phyloP scores from a whole-genome alignment of 331 rosid genomes.

The Quercus lobata region DNA sequence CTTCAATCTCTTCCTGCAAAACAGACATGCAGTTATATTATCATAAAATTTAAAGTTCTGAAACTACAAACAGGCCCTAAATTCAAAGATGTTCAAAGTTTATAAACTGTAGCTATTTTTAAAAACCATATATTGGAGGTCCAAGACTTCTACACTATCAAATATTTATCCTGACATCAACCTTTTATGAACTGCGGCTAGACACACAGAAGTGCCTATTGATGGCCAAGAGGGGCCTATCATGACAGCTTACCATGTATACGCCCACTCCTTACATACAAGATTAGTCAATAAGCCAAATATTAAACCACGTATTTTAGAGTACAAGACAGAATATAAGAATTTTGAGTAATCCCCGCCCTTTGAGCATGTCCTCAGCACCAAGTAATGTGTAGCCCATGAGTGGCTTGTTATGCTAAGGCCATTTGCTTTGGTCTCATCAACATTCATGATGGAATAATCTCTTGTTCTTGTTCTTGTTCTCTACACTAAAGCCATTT shows the following conservation, averaged over 20 bases:
- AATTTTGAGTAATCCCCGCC: no score
- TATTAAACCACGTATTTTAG: no score
- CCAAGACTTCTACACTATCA: background rate
- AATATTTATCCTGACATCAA: background rate
- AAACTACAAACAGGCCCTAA: background rate
- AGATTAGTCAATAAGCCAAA: no score
- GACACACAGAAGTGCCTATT: background rate
- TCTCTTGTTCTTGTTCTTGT: background rate
- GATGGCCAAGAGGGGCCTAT: background rate
- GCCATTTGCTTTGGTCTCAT: no score
- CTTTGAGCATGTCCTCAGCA: no score
- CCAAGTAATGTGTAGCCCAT: no score
- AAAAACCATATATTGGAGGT: background rate
- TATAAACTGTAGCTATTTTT: background rate
- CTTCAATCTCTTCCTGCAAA: slow-evolving; percentile 70
- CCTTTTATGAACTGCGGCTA: background rate
- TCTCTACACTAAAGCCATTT: background rate
- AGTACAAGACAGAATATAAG: no score
- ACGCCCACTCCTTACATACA: no score
- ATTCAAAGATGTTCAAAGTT: background rate
- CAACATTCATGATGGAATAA: no score
- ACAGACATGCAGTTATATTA: slow-evolving; percentile 11
- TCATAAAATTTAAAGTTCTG: background rate
- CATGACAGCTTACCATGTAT: no score
- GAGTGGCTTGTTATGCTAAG: no score